Evolutionary conservation across 169 alveolate genomes (phyloP).

Genomic region (Plasmodium malariae): DNA sequence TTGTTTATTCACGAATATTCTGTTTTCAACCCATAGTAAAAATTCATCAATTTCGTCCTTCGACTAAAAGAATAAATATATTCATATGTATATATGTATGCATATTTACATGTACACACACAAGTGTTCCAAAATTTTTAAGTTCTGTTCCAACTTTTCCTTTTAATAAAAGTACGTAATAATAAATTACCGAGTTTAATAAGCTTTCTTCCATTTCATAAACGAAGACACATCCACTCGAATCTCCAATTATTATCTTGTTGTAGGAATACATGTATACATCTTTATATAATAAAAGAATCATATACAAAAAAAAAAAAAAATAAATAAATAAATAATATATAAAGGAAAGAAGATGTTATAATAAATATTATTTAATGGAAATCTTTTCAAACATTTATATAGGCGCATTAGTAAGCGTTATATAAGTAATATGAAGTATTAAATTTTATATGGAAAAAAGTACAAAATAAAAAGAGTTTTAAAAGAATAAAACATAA

Average conservation of each 20-base stretch:
- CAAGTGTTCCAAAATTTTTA: no score
- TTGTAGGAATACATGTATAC: conserved; percentile 58
- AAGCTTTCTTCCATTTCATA: conserved; percentile 60
- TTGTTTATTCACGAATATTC: conserved; percentile 51
- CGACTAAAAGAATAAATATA: conserved; percentile 15
- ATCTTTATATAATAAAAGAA: conserved; percentile 13
- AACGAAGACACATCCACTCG: conserved; percentile 74
- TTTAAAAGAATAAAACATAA: neutral
- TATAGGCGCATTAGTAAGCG: neutral
- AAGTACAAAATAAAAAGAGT: neutral
- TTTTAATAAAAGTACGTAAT: neutral
- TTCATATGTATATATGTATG: neutral
- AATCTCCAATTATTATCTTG: conserved; percentile 72
- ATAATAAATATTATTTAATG: no score
- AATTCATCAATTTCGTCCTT: conserved; percentile 67
- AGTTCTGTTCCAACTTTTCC: no score
- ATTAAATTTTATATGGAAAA: no score
- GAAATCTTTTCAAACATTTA: no score
- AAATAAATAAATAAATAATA: neutral
- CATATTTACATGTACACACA: no score
- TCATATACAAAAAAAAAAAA: neutral
- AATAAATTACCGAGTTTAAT: conserved; percentile 48
- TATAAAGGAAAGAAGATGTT: neutral
- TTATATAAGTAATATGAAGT: neutral
- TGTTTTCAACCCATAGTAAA: conserved; percentile 58